Percentiles rank a stretch among this genome's conserved stretches.
Evolutionary conservation across 768 basidiomycete species (phyloP).

Genomic region (Mycena indigotica): DNA sequence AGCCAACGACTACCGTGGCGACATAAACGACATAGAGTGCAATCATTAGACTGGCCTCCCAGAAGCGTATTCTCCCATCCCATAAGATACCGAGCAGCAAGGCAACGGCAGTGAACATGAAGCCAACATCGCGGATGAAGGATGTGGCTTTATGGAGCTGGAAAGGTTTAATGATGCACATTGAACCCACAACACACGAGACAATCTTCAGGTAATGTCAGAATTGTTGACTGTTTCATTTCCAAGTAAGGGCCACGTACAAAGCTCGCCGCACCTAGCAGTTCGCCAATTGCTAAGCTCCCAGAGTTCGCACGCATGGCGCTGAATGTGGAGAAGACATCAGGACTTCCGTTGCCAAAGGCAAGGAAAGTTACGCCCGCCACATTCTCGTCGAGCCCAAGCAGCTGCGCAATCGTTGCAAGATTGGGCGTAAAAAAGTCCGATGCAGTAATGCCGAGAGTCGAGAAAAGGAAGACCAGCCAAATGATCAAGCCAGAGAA

Average conservation of each 20-base stretch:
- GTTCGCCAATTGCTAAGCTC: slow-evolving; percentile 89
- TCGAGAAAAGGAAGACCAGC: slow-evolving; percentile 93
- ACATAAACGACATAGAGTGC: slow-evolving; percentile 80
- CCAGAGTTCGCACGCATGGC: slow-evolving; percentile 87
- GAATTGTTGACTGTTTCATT: too few species aligned
- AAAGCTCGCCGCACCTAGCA: slow-evolving; percentile 93
- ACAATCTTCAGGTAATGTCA: too few species aligned
- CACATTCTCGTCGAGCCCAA: slow-evolving; percentile 89
- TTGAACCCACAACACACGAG: slow-evolving; percentile 95
- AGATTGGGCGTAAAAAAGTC: slow-evolving; percentile 99
- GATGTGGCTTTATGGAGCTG: slow-evolving; percentile 67
- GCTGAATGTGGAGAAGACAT: slow-evolving; percentile 94
- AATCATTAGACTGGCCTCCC: slow-evolving; percentile 77
- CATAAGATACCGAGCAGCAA: slow-evolving; percentile 75
- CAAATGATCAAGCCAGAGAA: slow-evolving; percentile 72
- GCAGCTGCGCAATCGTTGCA: slow-evolving; percentile 80
- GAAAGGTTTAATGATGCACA: slow-evolving; percentile 97
- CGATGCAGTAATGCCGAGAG: slow-evolving; percentile 90
- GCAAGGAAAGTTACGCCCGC: slow-evolving; percentile 97
- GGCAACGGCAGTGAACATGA: slow-evolving; percentile 85
- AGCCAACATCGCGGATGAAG: slow-evolving; percentile 92
- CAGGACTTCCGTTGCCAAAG: slow-evolving; percentile 96
- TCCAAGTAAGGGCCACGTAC: too few species aligned
- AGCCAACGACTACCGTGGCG: slow-evolving; percentile 67
- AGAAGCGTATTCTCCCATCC: slow-evolving; percentile 69